Evolutionary conservation across 768 basidiomycete species (phyloP).

Genomic region (Phlegmacium glaucopus): DNA sequence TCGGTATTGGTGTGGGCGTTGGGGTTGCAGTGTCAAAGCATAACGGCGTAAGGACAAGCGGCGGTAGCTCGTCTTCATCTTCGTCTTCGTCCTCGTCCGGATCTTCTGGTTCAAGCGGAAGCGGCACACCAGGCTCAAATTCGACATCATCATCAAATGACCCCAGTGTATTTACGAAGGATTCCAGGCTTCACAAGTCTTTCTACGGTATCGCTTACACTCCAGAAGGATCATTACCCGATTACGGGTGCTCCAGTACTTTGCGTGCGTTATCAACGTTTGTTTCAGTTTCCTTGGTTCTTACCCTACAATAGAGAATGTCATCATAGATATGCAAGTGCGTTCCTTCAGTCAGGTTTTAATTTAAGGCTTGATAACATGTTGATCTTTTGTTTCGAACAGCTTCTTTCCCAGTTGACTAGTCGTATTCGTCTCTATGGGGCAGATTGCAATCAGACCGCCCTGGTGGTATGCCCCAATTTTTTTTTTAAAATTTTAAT

Average conservation of each 20-base stretch:
- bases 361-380: neutral
- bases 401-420: conserved; percentile 86
- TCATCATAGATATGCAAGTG: conserved; percentile 73
- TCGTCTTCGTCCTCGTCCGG: no score
- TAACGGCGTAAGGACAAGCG: conserved; percentile 28
- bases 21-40: conserved; percentile 65
- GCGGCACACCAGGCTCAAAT: neutral
- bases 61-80: neutral
- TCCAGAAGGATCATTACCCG: conserved; percentile 60
- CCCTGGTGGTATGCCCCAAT: conserved; percentile 52
- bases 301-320: conserved; percentile 36
- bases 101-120: conserved; percentile 1
- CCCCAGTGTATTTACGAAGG: conserved; percentile 69
- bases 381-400: conserved; percentile 10
- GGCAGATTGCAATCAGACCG: conserved; percentile 81
- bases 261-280: conserved; percentile 27
- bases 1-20: conserved; percentile 55
- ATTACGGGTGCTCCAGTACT: conserved; percentile 61
- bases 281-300: neutral
- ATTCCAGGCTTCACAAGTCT: conserved; percentile 59
- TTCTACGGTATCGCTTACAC: conserved; percentile 92
- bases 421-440: conserved; percentile 79
- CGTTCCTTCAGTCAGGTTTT: conserved; percentile 6
- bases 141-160: conserved; percentile 36
- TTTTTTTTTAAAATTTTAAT: neutral